Evolutionary conservation across 371 early-diverging fungal species (phyloP), one percentile per base, ranked within the genome.

Genomic region (Blastocladiella emersonii): DNA sequence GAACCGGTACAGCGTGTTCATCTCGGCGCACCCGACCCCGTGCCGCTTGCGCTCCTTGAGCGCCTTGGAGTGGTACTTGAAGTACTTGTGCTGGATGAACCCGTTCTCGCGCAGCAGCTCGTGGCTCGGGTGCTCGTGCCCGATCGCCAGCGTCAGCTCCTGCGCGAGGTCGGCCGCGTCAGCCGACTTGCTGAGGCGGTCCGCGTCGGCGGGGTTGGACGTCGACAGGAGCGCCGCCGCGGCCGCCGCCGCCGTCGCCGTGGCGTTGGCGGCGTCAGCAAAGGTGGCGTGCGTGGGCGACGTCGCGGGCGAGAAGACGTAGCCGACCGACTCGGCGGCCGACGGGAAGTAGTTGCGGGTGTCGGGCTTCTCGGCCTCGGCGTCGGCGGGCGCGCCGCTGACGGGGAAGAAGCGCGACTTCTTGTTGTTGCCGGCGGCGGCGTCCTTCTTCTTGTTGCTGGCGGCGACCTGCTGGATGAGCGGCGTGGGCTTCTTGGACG

Each of bases 71-170:
- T 91, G 93, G 78, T 91, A 95, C 74, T 91, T 89, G 76, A 87
- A 81, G 74, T 94, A 95, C 72, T 93, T 94, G 77, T 92, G 92
- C 79, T 94, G 94, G 59, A 92, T 79, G 70, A 94, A 95, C 4
- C 94, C 94, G 70, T 93, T 92, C 73, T 95, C 95, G 64, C 87
- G 85, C 68, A 95, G 71, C 32, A 95, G 79, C 70, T 92, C 94
- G 68, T 94, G 93, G 61, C 86, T 85, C 0, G 96, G 95, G 71
- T 95, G 96, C 78, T 95, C 90, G 80, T 91, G 91, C 23, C 85
- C 80, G 72, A 90, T 85, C n/a, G 88, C 88, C 62, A 87, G 86
- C 4, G 81, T 78, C 65, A 78, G 76, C 61, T 80, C 82, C 39
- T 72, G 59, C 17, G 78, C 74, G 10, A 56, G 30, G 19, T 56